phyloP scores from a whole-genome alignment of 805 yeast genomes.

The Suhomyces sp. region DNA sequence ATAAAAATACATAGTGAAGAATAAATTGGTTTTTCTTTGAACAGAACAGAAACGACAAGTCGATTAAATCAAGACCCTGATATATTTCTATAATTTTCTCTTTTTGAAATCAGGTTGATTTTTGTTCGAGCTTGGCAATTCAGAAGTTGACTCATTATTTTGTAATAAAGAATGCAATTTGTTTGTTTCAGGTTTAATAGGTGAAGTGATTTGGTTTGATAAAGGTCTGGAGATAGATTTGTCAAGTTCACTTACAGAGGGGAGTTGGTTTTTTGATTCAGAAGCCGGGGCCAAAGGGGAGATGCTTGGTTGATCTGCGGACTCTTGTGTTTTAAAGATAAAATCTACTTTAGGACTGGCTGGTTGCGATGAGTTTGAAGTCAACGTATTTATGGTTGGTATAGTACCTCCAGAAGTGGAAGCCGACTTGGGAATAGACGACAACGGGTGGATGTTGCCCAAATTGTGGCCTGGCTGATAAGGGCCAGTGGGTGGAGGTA shows the following conservation, averaged over 20 bases:
- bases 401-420: neutral
- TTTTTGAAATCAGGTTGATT: constrained; percentile 7
- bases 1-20: neutral
- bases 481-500: constrained; percentile 1
- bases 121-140: neutral
- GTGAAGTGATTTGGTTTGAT: constrained; percentile 9
- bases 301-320: neutral
- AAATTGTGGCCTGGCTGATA: constrained; percentile 1
- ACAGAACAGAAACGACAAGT: neutral
- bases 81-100: constrained; percentile 5
- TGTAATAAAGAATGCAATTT: constrained; percentile 1
- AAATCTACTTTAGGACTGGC: neutral
- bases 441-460: neutral
- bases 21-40: neutral
- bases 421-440: neutral
- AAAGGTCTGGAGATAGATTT: constrained; percentile 18
- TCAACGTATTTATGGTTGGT: neutral
- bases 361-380: neutral
- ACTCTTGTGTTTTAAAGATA: neutral
- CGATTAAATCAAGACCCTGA: neutral
- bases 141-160: neutral
- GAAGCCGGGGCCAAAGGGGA: neutral
- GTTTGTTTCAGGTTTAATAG: neutral
- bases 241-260: constrained; percentile 37
- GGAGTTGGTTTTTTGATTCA: constrained; percentile 21